Evolutionary conservation across 805 yeast genomes (phyloP).

Genomic region (Isabelozyma gotoi): DNA sequence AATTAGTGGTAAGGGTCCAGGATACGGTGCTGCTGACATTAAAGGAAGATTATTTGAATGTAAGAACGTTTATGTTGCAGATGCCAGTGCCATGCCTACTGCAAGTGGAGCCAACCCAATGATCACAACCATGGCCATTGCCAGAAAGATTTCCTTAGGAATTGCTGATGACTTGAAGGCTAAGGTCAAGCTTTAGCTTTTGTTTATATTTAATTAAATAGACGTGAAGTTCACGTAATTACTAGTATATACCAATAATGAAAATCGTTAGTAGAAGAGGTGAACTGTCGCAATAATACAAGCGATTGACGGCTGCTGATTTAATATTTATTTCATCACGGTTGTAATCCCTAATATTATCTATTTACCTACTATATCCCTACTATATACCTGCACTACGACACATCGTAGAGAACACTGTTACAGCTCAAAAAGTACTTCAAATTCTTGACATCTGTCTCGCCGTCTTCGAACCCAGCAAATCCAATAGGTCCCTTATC

Average conservation of each 20-base stretch:
- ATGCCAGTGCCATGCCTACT: slow-evolving; percentile 49
- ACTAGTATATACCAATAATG: too few relatives aligned
- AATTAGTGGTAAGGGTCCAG: slow-evolving; percentile 47
- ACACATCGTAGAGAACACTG: slow-evolving; percentile 42
- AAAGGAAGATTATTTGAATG: slow-evolving; percentile 49
- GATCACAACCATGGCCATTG: slow-evolving; percentile 48
- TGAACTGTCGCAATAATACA: too few relatives aligned
- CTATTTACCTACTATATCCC: too few relatives aligned
- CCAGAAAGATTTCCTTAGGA: slow-evolving; percentile 41
- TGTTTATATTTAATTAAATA: background rate
- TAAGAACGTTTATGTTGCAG: slow-evolving; percentile 48
- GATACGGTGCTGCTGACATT: slow-evolving; percentile 42
- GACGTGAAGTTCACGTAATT: background rate
- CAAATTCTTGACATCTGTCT: slow-evolving; percentile 36
- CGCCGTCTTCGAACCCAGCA: slow-evolving; percentile 43
- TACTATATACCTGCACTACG: too few relatives aligned
- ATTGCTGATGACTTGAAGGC: slow-evolving; percentile 33
- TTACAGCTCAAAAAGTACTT: slow-evolving; percentile 45
- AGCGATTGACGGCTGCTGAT: background rate
- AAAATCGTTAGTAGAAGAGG: too few relatives aligned
- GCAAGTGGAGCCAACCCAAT: slow-evolving; percentile 58
- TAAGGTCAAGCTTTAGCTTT: slow-evolving; percentile 20
- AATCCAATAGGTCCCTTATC: slow-evolving; percentile 77
- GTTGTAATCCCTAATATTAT: too few relatives aligned
- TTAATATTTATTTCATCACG: too few relatives aligned